phyloP scores from a whole-genome alignment of 371 early-diverging fungal genomes.

The Syncephalis plumigaleata region DNA sequence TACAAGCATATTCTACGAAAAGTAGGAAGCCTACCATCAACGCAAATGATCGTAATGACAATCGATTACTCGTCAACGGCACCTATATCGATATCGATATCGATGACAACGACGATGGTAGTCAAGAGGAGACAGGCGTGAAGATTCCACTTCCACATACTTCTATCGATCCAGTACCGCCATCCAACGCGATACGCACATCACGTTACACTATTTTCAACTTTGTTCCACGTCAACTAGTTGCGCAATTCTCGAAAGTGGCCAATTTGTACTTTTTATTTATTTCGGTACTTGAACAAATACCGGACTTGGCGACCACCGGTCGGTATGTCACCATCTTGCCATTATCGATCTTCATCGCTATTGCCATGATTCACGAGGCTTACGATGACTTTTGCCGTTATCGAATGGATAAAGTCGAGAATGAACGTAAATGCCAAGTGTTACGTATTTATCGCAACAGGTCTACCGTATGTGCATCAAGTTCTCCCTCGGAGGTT shows the following conservation, averaged over 20 bases:
- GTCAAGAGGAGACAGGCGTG: too few relatives aligned
- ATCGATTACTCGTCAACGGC: too few relatives aligned
- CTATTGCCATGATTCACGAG: constrained; percentile 76
- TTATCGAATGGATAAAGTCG: constrained; percentile 40
- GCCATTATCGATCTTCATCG: constrained; percentile 61
- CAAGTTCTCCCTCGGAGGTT: too few relatives aligned
- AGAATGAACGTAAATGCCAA: constrained; percentile 36
- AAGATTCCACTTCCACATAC: too few relatives aligned
- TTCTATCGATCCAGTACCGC: too few relatives aligned
- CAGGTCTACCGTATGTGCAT: not conserved
- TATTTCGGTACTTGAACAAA: constrained; percentile 52
- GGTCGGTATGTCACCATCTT: constrained; percentile 65
- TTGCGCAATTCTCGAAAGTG: constrained; percentile 71
- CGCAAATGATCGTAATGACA: too few relatives aligned
- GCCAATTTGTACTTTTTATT: constrained; percentile 92
- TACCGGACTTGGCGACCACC: constrained; percentile 54
- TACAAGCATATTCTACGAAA: too few relatives aligned
- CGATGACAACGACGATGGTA: too few relatives aligned
- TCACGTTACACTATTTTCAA: constrained; percentile 70
- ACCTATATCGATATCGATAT: too few relatives aligned
- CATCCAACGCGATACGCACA: constrained; percentile 46
- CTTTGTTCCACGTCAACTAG: constrained; percentile 76
- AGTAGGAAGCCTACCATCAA: too few relatives aligned
- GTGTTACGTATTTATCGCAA: constrained; percentile 26
- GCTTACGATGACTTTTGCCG: constrained; percentile 70